Evolutionary conservation across 108 stramenopile species (phyloP), one percentile per base, ranked within the genome.

Genomic region (Nitzschia palea): DNA sequence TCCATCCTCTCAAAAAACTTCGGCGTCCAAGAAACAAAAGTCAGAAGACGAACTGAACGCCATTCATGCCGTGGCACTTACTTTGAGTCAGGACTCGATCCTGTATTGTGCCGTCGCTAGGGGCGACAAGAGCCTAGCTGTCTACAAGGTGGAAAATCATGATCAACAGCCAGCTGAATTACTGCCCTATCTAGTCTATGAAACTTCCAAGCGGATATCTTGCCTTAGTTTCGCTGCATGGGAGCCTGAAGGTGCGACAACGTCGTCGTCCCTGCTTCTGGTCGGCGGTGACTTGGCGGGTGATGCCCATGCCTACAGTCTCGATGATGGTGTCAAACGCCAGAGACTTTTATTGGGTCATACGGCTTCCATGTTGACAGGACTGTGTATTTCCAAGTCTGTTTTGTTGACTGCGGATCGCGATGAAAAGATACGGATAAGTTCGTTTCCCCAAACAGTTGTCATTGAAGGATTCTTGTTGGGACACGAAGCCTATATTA

Each of bases 341-440:
- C 56, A 62, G 12, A 51, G 78, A 27, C 62, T 95, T 45, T 47
- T 95, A 20, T 58, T 94, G 44, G 93, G 93, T 18, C 93, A 94
- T 64, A 94, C 93, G 27, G 93, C 90, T n/a, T 88, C 85, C 58
- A 91, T 95, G 83, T 73, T 91, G 59, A 95, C 93, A 12, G 83
- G 77, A 42, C 42, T 70, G 27, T 64, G 29, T 17, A 47, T 65
- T 40, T 5, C 54, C 12, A 27, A 30, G 8, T 48, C 43, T 29
- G 51, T 61, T 36, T 65, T 94, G 30, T 76, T 94, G 27, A 90
- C 90, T 4, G 72, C 93, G 26, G 93, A 95, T 68, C 63, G 93
- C 20, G 93, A 95, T 66, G 93, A 95, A 82, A 95, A 90, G 57
- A 72, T 95, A 30, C 81, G 93, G 3, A 68, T 95, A 26, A 82